phyloP scores from a whole-genome alignment of 768 basidiomycete genomes.

The Strobilomyces dryophilus region DNA sequence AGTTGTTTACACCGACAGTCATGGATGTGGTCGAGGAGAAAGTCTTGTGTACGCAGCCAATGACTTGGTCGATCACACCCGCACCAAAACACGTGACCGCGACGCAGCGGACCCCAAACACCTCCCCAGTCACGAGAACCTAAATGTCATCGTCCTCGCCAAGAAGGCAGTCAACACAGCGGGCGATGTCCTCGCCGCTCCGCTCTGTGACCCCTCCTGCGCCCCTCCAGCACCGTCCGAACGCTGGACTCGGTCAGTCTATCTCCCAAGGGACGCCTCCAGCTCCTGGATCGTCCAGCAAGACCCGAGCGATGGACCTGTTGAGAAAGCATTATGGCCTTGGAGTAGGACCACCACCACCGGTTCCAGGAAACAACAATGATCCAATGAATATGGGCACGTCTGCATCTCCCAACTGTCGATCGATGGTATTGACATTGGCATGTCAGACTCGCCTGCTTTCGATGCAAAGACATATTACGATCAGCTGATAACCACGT shows the following conservation, averaged over 20 bases:
- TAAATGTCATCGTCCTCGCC: conserved; percentile 10
- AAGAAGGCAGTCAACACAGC: conserved; percentile 26
- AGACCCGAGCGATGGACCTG: conserved; percentile 67
- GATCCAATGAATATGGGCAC: conserved; percentile 83
- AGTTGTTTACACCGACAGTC: conserved; percentile 26
- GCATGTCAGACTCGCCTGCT: conserved; percentile 60
- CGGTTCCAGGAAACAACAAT: conserved; percentile 48
- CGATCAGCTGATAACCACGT: conserved; percentile 79
- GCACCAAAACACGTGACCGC: conserved; percentile 26
- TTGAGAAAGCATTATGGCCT: conserved; percentile 86
- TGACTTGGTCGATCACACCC: conserved; percentile 1
- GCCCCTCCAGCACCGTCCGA: conserved; percentile 14
- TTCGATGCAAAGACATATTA: conserved; percentile 86
- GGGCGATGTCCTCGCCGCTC: conserved; percentile 43
- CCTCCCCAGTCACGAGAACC: background rate
- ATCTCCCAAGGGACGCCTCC: conserved; percentile 21
- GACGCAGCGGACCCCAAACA: background rate
- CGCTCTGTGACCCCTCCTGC: conserved; percentile 37
- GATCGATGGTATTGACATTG: conserved; percentile 1
- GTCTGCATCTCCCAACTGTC: conserved; percentile 16
- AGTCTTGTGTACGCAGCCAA: background rate
- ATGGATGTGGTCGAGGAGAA: conserved; percentile 7
- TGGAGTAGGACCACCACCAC: conserved; percentile 66
- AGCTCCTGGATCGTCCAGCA: conserved; percentile 33
- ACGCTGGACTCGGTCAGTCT: conserved; percentile 18